phyloP scores from a whole-genome alignment of 306 rosid species.

The Inga laurina region DNA sequence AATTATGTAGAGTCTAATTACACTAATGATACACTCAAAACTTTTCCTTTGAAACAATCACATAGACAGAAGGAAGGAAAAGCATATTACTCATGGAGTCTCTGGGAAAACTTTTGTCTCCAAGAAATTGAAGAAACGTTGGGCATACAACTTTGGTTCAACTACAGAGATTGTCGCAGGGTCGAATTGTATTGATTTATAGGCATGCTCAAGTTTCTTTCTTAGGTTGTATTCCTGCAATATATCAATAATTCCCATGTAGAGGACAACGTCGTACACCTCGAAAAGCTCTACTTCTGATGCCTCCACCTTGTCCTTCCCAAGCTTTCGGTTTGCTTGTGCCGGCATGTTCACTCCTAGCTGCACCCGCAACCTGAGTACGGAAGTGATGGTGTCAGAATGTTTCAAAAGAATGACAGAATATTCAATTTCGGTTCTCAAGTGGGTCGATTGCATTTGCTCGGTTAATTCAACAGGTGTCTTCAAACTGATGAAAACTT shows the following conservation, averaged over 20 bases:
- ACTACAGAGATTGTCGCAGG: conserved; percentile 68
- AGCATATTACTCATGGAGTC: conserved; percentile 36
- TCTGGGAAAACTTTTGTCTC: conserved; percentile 63
- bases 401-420: background rate
- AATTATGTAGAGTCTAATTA: conserved; percentile 15
- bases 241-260: conserved; percentile 92
- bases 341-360: conserved; percentile 99
- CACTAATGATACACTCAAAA: conserved; percentile 16
- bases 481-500: background rate
- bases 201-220: conserved; percentile 78
- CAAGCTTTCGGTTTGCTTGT: conserved; percentile 59
- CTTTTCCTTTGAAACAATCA: conserved; percentile 28
- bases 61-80: conserved; percentile 30
- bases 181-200: conserved; percentile 57
- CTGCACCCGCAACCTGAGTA: conserved; percentile 81
- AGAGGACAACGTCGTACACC: conserved; percentile 84
- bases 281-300: conserved; percentile 78
- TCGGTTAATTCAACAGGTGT: background rate
- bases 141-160: conserved; percentile 72
- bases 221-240: conserved; percentile 72
- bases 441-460: background rate
- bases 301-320: conserved; percentile 48
- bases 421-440: background rate
- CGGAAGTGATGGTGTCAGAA: too few relatives aligned
- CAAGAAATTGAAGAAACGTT: conserved; percentile 82